Base-by-base conservation (phyloP, 371 early-diverging fungal species). In the Coemansia sp. region DNA sequence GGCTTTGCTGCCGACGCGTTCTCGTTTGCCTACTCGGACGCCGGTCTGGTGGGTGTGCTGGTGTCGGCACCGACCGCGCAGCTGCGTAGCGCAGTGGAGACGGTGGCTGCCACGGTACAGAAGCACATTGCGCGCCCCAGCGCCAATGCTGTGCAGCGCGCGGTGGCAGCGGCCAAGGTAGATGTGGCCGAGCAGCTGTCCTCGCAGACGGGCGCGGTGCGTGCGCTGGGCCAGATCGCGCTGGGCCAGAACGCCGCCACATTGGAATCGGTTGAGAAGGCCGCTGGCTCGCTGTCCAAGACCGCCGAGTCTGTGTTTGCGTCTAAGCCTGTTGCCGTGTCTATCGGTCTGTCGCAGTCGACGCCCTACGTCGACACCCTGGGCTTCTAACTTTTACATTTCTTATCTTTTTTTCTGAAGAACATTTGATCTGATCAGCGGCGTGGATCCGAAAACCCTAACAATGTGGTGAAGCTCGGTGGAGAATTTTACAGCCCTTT, bases 11-110 rank as follows among this genome's bases (percentile, higher is more conserved):
- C 91, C 61, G 78, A 85, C 69, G 88, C 94, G 47, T 94, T 98
- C 83, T 86, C 89, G 80, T 79, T 86, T 59, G 83, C 89, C 35
- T 96, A 96, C 86, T 88, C 94, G 26, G 97, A 96, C 81, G 91
- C 95, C 59, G 95, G 94, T 66, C 84, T 98, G 57, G 88, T 97
- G 69, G 98, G 95, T 66, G 78, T 97, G 63, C 81, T 88, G 57
- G 84, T 88, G 36, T 80, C 86, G 47, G 86, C 89, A 47, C 85
- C 89, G 36, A 16, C 82, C 41, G 68, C 83, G 48, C 77, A 88
- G 36, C 82, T 90, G 63, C 61, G 70, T 43, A 81, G 80, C 42
- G 87, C 86, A 54, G 84, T 88, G 57, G 81, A 87, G 60, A 74
- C 86, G 57, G 86, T 91, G 50, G 88, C 88, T 40, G 87, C 83